Conservation (phyloP, 805 yeast species). For the Teunomyces gatunensis region DNA sequence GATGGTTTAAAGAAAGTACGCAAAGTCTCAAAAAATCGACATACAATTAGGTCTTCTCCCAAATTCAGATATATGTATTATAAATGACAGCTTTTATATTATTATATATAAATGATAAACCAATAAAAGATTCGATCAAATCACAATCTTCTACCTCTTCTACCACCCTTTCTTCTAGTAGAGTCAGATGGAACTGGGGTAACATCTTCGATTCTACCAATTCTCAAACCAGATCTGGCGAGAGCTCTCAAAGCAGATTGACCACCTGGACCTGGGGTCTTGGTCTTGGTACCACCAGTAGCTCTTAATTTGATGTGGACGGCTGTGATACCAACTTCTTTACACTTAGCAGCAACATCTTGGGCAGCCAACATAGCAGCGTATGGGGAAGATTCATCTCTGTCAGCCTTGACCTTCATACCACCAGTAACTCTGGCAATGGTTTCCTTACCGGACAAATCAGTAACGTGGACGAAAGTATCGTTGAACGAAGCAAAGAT, state of each 20-base stretch:
- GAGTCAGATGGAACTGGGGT: conserved; percentile 99
- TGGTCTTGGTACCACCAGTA: conserved; percentile 99
- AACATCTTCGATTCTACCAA: conserved; percentile 99
- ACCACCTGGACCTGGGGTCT: conserved; percentile 99
- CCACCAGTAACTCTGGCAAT: conserved; percentile 99
- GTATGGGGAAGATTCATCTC: conserved; percentile 99
- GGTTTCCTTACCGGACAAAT: conserved; percentile 99
- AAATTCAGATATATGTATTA: conserved; percentile 1
- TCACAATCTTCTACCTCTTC: conserved; percentile 99
- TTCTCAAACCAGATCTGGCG: conserved; percentile 99
- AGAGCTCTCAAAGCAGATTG: conserved; percentile 98
- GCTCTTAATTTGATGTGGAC: conserved; percentile 99
- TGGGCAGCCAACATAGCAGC: conserved; percentile 99
- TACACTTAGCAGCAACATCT: conserved; percentile 98
- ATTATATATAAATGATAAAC: conserved; percentile 3
- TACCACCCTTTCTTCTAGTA: conserved; percentile 99
- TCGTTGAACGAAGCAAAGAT: conserved; percentile 99
- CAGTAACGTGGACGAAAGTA: conserved; percentile 99
- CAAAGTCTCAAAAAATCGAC: too few species aligned
- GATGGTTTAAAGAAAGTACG: background rate
- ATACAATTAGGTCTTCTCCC: too few species aligned
- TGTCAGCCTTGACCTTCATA: conserved; percentile 99
- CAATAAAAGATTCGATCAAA: conserved; percentile 11
- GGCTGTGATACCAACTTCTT: conserved; percentile 99
- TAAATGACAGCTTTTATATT: conserved; percentile 2